A percentile compares a stretch with the other conserved stretches of the same genome.
These are phyloP conservation scores for Aspergillus bombycis DNA, from an alignment of 2,329 filamentous ascomycete species.

Conservation along the genomic window DNA sequence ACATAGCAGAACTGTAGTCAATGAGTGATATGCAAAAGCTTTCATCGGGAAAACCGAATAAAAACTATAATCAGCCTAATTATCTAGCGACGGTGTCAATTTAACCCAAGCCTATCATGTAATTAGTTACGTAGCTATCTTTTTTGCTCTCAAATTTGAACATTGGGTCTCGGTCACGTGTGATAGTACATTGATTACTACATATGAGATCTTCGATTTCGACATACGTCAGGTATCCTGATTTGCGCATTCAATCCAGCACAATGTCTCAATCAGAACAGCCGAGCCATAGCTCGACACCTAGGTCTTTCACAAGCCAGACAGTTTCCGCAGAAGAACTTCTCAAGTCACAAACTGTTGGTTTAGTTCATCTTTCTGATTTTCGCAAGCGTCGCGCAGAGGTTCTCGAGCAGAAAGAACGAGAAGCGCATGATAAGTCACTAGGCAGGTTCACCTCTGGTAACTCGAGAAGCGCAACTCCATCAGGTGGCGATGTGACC, in stretches of 20 bases:
- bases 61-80: neutral
- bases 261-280: conserved; percentile 38
- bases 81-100: neutral
- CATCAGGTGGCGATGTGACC: conserved; percentile 48
- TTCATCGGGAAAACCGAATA: neutral
- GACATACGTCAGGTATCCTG: neutral
- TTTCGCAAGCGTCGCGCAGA: conserved; percentile 95
- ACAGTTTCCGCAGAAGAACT: conserved; percentile 77
- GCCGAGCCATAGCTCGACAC: conserved; percentile 48
- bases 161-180: conserved; percentile 18
- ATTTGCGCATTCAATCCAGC: neutral
- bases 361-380: conserved; percentile 87
- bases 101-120: neutral
- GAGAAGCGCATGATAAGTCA: conserved; percentile 71
- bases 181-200: conserved; percentile 15
- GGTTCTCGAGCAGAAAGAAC: conserved; percentile 87
- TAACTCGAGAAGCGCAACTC: conserved; percentile 56
- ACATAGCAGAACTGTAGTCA: neutral
- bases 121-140: neutral
- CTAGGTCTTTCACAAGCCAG: conserved; percentile 69
- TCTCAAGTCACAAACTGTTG: conserved; percentile 83
- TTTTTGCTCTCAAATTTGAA: neutral
- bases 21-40: neutral
- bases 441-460: conserved; percentile 47
- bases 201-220: conserved; percentile 5